Evolutionary conservation across 2,329 filamentous ascomycete species (phyloP).

Genomic region (Bipolaris oryzae): DNA sequence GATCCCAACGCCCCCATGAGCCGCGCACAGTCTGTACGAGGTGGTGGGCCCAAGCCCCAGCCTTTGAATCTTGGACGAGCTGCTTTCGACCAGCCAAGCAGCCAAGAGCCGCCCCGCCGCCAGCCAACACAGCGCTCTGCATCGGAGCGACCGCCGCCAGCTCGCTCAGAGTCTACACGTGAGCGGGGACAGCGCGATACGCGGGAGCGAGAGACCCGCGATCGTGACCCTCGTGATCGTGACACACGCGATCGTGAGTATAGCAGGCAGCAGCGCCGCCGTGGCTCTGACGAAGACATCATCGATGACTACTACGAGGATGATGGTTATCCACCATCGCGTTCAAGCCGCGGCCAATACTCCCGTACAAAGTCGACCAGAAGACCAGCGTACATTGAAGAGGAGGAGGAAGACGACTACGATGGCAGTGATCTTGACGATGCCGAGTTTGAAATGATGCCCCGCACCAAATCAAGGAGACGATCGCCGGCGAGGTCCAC

Average conservation of each 20-base stretch:
- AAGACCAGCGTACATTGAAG: conserved; percentile 72
- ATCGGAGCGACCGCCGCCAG: conserved; percentile 52
- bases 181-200: conserved; percentile 23
- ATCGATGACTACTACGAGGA: conserved; percentile 65
- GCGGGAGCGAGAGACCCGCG: conserved; percentile 10
- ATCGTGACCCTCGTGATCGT: conserved; percentile 21
- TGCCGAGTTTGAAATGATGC: conserved; percentile 80
- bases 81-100: conserved; percentile 52
- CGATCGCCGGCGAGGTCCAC: conserved; percentile 52
- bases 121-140: conserved; percentile 50
- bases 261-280: conserved; percentile 35
- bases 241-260: conserved; percentile 25
- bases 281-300: conserved; percentile 55
- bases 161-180: conserved; percentile 45
- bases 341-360: conserved; percentile 36
- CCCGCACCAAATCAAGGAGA: conserved; percentile 49
- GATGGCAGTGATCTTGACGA: conserved; percentile 77
- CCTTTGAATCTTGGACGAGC: conserved; percentile 56
- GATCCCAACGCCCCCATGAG: conserved; percentile 43
- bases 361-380: conserved; percentile 40
- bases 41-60: conserved; percentile 55
- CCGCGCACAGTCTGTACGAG: conserved; percentile 57
- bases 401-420: conserved; percentile 76
- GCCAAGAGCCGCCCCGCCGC: conserved; percentile 42
- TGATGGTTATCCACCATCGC: conserved; percentile 64